phyloP scores from a whole-genome alignment of 2,329 filamentous ascomycete species.

The Sarocladium strictum region DNA sequence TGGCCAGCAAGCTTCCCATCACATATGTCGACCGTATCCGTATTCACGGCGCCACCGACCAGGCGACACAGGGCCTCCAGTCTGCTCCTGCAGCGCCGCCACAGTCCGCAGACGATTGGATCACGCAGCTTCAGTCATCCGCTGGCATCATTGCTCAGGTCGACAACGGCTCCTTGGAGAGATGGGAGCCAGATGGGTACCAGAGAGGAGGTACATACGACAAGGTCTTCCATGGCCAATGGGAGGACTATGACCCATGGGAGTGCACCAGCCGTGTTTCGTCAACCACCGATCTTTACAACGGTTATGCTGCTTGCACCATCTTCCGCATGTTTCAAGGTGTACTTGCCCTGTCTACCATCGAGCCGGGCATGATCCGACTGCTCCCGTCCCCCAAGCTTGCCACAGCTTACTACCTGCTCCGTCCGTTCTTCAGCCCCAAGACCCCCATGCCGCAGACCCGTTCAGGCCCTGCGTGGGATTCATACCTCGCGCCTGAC shows the following conservation, averaged over 20 bases:
- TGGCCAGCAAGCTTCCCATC: slow-evolving; percentile 56
- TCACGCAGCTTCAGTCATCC: slow-evolving; percentile 34
- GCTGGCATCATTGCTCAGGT: slow-evolving; percentile 57
- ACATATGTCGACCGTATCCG: slow-evolving; percentile 65
- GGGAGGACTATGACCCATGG: slow-evolving; percentile 53
- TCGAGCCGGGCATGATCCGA: slow-evolving; percentile 63
- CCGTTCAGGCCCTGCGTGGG: slow-evolving; percentile 38
- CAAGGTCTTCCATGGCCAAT: slow-evolving; percentile 45
- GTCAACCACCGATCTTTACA: slow-evolving; percentile 51
- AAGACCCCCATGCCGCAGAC: slow-evolving; percentile 34
- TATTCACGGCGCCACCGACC: slow-evolving; percentile 46
- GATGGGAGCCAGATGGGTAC: slow-evolving; percentile 67
- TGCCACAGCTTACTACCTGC: slow-evolving; percentile 70
- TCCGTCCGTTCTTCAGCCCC: slow-evolving; percentile 51
- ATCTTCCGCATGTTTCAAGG: slow-evolving; percentile 57
- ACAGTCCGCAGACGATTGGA: slow-evolving; percentile 32
- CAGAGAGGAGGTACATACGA: slow-evolving; percentile 51
- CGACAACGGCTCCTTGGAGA: slow-evolving; percentile 65
- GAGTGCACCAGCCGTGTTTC: slow-evolving; percentile 46
- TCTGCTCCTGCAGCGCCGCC: slow-evolving; percentile 12
- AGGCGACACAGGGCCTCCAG: slow-evolving; percentile 13
- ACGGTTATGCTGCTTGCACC: slow-evolving; percentile 50
- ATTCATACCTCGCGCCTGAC: slow-evolving; percentile 41
- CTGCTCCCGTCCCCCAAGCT: slow-evolving; percentile 67
- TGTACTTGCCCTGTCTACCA: slow-evolving; percentile 46